phyloP scores from a whole-genome alignment of 768 basidiomycete genomes.

The Suillus alpinus region DNA sequence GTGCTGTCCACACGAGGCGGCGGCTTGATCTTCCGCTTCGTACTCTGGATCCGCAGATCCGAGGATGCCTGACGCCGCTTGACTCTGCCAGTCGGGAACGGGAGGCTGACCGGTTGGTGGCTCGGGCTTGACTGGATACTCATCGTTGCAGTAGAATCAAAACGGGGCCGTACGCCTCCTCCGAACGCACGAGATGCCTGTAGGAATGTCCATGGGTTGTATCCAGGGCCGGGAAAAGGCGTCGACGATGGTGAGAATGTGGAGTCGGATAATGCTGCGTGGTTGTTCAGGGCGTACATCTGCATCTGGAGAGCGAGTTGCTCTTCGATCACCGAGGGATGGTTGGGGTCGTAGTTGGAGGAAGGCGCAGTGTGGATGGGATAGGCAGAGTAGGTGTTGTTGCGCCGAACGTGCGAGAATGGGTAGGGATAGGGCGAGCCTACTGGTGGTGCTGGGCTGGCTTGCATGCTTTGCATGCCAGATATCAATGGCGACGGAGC shows the following conservation, averaged over 20 bases:
- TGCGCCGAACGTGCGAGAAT: conserved; percentile 68
- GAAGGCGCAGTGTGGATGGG: conserved; percentile 41
- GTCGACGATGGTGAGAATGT: conserved; percentile 76
- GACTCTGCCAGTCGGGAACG: conserved; percentile 46
- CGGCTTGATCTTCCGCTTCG: conserved; percentile 46
- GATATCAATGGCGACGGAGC: conserved; percentile 68
- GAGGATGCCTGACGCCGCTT: conserved; percentile 43
- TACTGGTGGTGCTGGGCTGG: conserved; percentile 52
- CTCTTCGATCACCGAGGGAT: conserved; percentile 55
- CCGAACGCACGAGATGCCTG: conserved; percentile 53
- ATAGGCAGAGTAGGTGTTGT: conserved; percentile 37
- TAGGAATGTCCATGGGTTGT: conserved; percentile 72
- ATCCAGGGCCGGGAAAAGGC: conserved; percentile 62
- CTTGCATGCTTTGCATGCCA: conserved; percentile 47
- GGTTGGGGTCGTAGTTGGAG: conserved; percentile 39
- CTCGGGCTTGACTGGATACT: conserved; percentile 51
- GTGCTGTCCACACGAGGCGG: conserved; percentile 82
- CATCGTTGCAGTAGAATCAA: conserved; percentile 36
- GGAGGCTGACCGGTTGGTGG: conserved; percentile 38
- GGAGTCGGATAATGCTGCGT: conserved; percentile 62
- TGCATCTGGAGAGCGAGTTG: conserved; percentile 77
- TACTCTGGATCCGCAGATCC: conserved; percentile 29
- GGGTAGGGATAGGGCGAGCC: conserved; percentile 83
- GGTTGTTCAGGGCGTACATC: conserved; percentile 71
- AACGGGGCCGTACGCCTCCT: conserved; percentile 30